Evolutionary conservation across 768 basidiomycete genomes (phyloP).

Genomic region (Termitomyces eurrhizus): DNA sequence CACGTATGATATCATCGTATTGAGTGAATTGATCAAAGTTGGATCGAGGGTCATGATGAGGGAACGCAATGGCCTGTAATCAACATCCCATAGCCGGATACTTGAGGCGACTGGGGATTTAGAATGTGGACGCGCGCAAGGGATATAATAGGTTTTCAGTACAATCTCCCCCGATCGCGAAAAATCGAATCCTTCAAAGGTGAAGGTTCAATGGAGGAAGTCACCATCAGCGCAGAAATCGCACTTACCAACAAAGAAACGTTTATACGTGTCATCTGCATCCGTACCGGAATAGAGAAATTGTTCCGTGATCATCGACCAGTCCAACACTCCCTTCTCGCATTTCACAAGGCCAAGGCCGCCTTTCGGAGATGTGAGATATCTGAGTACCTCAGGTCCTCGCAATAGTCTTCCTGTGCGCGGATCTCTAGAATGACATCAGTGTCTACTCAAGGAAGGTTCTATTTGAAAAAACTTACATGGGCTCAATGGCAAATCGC

Average conservation of each 20-base stretch:
- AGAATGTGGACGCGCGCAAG: slow-evolving; percentile 15
- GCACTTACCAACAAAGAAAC: slow-evolving; percentile 28
- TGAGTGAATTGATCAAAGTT: slow-evolving; percentile 20
- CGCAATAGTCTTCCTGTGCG: slow-evolving; percentile 20
- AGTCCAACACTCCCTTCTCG: slow-evolving; percentile 21
- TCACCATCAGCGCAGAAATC: not conserved
- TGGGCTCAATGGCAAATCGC: slow-evolving; percentile 31
- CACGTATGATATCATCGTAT: slow-evolving; percentile 23
- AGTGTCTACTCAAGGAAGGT: not conserved
- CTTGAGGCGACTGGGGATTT: slow-evolving; percentile 1
- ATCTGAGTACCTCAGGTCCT: slow-evolving; percentile 24
- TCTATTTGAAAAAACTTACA: slow-evolving; percentile 18
- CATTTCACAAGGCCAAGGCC: slow-evolving; percentile 24
- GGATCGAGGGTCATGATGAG: slow-evolving; percentile 23
- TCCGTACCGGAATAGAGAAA: slow-evolving; percentile 23
- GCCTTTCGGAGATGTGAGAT: slow-evolving; percentile 23
- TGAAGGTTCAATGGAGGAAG: not conserved
- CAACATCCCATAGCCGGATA: slow-evolving; percentile 21
- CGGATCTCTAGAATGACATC: slow-evolving; percentile 21
- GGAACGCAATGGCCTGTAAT: slow-evolving; percentile 19
- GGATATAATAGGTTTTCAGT: slow-evolving; percentile 29
- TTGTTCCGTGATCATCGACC: slow-evolving; percentile 25
- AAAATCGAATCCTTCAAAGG: slow-evolving; percentile 26
- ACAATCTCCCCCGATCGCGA: slow-evolving; percentile 21
- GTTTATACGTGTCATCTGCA: slow-evolving; percentile 11